A percentile compares a stretch with the other conserved stretches of the same genome.
These are phyloP conservation scores for Boletus vinaceobasis DNA, from an alignment of 768 basidiomycete species.

Conservation along the genomic window DNA sequence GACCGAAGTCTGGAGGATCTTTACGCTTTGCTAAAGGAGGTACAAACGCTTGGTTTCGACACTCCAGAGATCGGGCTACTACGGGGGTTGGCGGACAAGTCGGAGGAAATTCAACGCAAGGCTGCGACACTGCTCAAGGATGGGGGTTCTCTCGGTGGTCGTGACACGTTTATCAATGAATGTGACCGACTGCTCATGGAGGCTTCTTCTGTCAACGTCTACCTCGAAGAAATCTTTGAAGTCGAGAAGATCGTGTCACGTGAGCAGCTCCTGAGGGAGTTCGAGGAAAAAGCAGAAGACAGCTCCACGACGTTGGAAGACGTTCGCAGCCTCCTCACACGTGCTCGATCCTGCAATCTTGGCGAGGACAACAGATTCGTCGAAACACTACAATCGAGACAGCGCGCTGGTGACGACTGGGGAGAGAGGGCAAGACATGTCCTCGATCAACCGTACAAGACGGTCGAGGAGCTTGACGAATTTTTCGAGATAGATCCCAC, in stretches of 20 bases:
- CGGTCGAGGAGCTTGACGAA: slow-evolving; percentile 72
- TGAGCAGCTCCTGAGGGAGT: slow-evolving; percentile 70
- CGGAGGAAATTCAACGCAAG: slow-evolving; percentile 60
- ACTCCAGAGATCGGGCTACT: slow-evolving; percentile 67
- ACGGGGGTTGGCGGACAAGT: slow-evolving; percentile 51
- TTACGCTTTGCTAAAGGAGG: slow-evolving; percentile 64
- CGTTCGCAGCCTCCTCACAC: slow-evolving; percentile 65
- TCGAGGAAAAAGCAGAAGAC: slow-evolving; percentile 73
- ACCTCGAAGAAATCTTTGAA: slow-evolving; percentile 72
- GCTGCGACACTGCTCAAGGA: slow-evolving; percentile 51
- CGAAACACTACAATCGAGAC: slow-evolving; percentile 58
- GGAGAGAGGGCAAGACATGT: slow-evolving; percentile 63
- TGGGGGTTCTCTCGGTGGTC: slow-evolving; percentile 41
- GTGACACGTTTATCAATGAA: slow-evolving; percentile 58
- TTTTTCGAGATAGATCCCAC: slow-evolving; percentile 62
- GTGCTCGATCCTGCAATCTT: slow-evolving; percentile 68
- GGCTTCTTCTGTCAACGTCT: slow-evolving; percentile 77
- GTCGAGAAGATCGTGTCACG: slow-evolving; percentile 81
- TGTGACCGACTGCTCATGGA: slow-evolving; percentile 70
- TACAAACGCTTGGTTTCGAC: slow-evolving; percentile 80
- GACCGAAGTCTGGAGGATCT: slow-evolving; percentile 73
- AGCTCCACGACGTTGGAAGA: slow-evolving; percentile 66
- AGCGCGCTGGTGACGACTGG: slow-evolving; percentile 73
- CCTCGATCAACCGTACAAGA: slow-evolving; percentile 67
- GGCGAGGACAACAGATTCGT: slow-evolving; percentile 62